phyloP scores from a whole-genome alignment of 176 grass and related monocot species.

The Cenchrus fungigraminus region DNA sequence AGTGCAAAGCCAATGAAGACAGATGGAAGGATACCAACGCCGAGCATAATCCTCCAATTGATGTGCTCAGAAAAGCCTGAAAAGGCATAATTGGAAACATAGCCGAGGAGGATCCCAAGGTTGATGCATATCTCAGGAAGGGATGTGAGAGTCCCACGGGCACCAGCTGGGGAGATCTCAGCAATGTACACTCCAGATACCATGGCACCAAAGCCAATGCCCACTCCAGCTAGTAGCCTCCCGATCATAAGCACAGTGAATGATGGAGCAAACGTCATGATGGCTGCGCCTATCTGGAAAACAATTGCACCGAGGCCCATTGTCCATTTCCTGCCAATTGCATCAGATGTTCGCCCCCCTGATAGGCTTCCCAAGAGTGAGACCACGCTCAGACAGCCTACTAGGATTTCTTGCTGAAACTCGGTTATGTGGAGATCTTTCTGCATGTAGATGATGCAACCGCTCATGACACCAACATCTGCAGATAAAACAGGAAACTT shows the following conservation, averaged over 20 bases:
- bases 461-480: conserved; percentile 98
- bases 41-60: conserved; percentile 97
- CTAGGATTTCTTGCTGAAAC: conserved; percentile 86
- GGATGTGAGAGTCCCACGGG: conserved; percentile 85
- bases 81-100: conserved; percentile 93
- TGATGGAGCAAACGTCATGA: conserved; percentile 93
- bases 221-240: conserved; percentile 76
- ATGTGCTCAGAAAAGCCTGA: conserved; percentile 79
- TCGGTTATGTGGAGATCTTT: conserved; percentile 90
- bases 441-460: conserved; percentile 80
- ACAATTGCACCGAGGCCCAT: conserved; percentile 82
- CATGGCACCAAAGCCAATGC: conserved; percentile 94
- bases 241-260: conserved; percentile 83
- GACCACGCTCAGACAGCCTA: conserved; percentile 85
- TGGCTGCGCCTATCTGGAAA: conserved; percentile 72
- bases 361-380: conserved; percentile 88
- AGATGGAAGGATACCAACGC: conserved; percentile 79
- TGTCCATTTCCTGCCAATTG: conserved; percentile 90
- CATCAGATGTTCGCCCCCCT: conserved; percentile 87
- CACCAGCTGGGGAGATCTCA: conserved; percentile 80
- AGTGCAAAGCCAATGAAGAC: conserved; percentile 84
- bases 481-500: conserved; percentile 36
- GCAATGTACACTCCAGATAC: conserved; percentile 92
- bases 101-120: conserved; percentile 86
- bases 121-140: conserved; percentile 96